Base-by-base conservation (phyloP, 2,329 filamentous ascomycete genomes). In the Colletotrichum lini region DNA sequence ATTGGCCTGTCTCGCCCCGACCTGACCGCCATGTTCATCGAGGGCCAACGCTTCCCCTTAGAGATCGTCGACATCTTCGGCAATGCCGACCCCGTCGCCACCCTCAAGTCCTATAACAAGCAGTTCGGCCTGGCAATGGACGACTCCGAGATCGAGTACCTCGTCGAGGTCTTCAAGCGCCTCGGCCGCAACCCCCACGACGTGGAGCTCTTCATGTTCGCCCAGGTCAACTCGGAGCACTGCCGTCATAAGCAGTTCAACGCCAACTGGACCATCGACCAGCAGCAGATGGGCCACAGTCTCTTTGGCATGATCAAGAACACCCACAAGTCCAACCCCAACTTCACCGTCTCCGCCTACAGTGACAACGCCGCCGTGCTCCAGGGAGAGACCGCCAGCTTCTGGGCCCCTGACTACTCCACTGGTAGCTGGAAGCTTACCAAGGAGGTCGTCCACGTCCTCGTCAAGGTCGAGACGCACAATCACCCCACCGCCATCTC, bases 141-240 rank as follows among this genome's bases (percentile, higher is more conserved):
- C 80, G 87, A 91, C 69, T 92, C 92, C 10, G 95, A 99, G 80
- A 97, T 98, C 80, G 92, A 97, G 71, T 98, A 99, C 79, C 87
- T 99, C 49, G 94, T 98, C n/a, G 91, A 95, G 75, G 77, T 78
- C 44, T 80, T 80, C 71, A 77, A 75, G 63, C 75, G 76, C 57
- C 78, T 80, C 21, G 89, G 90, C 73, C 85, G 91, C 47, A 85
- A 89, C 59, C 94, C 94, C 1, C 92, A 95, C 72, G 96, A 98
- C 80, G 94, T 98, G 54, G 96, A 99, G 84, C 88, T 98, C 26
- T 98, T 98, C 87, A 98, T 98, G 96, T 99, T 98, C 81, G 96
- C 96, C 18, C 96, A 99, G 83, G 96, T 99, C 80, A 98, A 98
- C 85, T 98, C 96, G 3, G 96, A 99, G 86, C 96, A 98, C 82